Base-by-base conservation (phyloP, 2,329 filamentous ascomycete genomes). In the Teratosphaeria zuluensis region DNA sequence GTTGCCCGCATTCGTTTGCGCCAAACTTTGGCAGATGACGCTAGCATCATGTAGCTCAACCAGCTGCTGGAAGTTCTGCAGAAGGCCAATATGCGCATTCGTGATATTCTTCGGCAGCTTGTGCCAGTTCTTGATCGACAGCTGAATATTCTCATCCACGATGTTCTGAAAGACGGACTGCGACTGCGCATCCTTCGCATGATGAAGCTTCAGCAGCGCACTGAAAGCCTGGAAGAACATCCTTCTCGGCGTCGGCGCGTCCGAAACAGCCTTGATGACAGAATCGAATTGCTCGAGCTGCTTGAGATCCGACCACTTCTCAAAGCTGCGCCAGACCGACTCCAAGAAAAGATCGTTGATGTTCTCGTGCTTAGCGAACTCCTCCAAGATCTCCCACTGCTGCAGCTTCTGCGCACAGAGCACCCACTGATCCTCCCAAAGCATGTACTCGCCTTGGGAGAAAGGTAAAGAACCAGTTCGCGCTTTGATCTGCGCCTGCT, bases 381-480 rank as follows among this genome's bases (percentile, higher is more conserved):
- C 95, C 62, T 91, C 90, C 35, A 99, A 75, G 58, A 99, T 92
- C 68, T 99, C 94, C 94, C 94, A 99, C 71, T 99, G 95, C 73
- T 99, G 95, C 53, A 99, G 80, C 76, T 99, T 99, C 75, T 97
- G 91, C 0, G 92, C 94, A 72, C 94, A 99, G 55, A 96, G 82
- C 51, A 99, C 87, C 94, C 94, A 99, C 68, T 99, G 95, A 70
- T 99, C 94, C 75, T 99, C 94, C 94, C 94, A 99, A 1, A 99
- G 82, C 84, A 95, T 96, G 75, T 99, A 99, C 74, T 99, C 94
- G 33, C 87, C 91, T 67, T 95, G 89, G 0, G 92, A 96, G 73
- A 96, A 97, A 0, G 94, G 92, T 61, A 97, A 85, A n/a, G 92
- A 90, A 56, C 92, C 94, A 0, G 92, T 97, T 53, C 95, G 85